Conservation (phyloP, 192 early-diverging fungal genomes). For the Entomortierella lignicola region DNA sequence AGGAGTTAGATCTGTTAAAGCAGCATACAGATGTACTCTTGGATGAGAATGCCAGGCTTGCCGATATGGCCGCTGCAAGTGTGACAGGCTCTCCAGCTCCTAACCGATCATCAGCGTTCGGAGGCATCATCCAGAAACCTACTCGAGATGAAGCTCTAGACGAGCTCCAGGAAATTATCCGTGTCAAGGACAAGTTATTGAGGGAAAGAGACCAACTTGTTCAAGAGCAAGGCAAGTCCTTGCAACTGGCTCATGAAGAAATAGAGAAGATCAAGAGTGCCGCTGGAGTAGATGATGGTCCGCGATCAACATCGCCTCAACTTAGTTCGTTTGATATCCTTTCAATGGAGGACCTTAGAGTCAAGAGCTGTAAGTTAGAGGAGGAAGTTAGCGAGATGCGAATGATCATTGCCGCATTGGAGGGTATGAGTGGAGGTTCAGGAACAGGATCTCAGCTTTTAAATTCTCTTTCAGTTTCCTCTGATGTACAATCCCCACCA, state of each 20-base stretch:
- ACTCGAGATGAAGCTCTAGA: slow-evolving; percentile 13
- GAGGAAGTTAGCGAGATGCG: slow-evolving; percentile 52
- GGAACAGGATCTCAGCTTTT: slow-evolving; percentile 46
- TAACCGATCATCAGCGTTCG: neutral
- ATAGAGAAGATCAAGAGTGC: neutral
- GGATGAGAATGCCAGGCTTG: slow-evolving; percentile 46
- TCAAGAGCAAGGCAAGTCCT: slow-evolving; percentile 17
- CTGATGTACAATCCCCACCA: neutral
- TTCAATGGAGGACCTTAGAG: slow-evolving; percentile 35
- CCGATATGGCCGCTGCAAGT: slow-evolving; percentile 26
- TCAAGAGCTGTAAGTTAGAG: slow-evolving; percentile 34
- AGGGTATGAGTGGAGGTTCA: slow-evolving; percentile 26
- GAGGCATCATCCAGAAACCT: slow-evolving; percentile 10
- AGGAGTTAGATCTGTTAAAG: slow-evolving; percentile 50
- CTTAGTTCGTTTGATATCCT: slow-evolving; percentile 32
- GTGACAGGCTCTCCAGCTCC: slow-evolving; percentile 1
- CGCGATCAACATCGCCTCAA: neutral
- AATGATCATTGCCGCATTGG: slow-evolving; percentile 35
- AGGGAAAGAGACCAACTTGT: slow-evolving; percentile 30
- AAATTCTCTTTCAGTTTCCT: slow-evolving; percentile 7
- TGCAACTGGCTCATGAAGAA: slow-evolving; percentile 2
- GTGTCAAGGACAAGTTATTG: slow-evolving; percentile 37
- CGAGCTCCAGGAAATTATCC: slow-evolving; percentile 37
- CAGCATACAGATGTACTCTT: slow-evolving; percentile 43
- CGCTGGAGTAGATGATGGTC: neutral